phyloP scores from a whole-genome alignment of 129 eudicot species.

The Ambrosia trifida region DNA sequence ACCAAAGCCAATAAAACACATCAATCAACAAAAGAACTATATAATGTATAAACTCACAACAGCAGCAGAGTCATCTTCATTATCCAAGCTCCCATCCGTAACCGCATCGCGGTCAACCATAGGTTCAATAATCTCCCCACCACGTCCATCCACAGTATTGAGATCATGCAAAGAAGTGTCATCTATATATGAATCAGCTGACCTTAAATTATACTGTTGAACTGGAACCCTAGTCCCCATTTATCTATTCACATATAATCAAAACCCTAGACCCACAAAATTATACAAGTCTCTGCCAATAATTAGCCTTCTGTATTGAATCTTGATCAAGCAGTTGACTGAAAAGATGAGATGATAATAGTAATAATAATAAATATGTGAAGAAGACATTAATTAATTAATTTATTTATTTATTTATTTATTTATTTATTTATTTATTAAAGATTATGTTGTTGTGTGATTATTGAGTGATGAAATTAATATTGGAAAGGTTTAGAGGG shows the following conservation, averaged over 20 bases:
- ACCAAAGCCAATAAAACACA: not conserved
- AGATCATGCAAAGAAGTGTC: constrained; percentile 58
- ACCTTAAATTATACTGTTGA: constrained; percentile 57
- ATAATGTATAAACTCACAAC: constrained; percentile 52
- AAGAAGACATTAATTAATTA: no score
- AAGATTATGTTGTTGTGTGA: not conserved
- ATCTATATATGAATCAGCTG: constrained; percentile 69
- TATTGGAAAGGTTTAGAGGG: constrained; percentile 5
- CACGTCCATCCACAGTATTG: constrained; percentile 43
- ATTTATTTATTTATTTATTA: constrained; percentile 19
- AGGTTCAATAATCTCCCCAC: constrained; percentile 52
- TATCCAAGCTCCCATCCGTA: constrained; percentile 57
- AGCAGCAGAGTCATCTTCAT: constrained; percentile 68
- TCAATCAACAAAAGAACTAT: not conserved
- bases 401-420: no score
- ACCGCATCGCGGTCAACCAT: constrained; percentile 55
- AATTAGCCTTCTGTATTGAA: not conserved
- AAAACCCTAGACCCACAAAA: constrained; percentile 1
- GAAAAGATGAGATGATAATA: not conserved
- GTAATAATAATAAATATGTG: no score
- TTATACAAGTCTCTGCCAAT: no score
- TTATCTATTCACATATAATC: constrained; percentile 4
- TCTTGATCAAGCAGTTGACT: constrained; percentile 14
- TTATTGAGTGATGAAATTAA: constrained; percentile 1
- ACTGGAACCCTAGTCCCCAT: constrained; percentile 81